Percentiles rank a stretch among this genome's conserved stretches.
phyloP scores from a whole-genome alignment of 2,329 filamentous ascomycete genomes.

The Coccinonectria pachysandricola region DNA sequence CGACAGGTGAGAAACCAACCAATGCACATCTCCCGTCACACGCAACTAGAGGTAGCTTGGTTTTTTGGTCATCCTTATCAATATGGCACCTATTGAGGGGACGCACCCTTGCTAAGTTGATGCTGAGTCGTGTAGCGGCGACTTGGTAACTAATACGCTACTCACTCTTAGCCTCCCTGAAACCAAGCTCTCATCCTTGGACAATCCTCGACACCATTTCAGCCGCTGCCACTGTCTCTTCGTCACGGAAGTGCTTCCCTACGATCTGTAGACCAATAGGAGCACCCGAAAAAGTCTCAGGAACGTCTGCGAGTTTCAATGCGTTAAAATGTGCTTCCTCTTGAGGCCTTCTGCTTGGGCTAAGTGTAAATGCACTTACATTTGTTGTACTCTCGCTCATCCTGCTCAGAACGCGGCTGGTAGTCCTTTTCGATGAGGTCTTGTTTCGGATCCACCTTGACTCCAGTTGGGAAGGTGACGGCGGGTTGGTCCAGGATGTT shows the following conservation, averaged over 20 bases:
- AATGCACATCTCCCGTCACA: too few relatives aligned
- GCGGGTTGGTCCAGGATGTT: slow-evolving; percentile 56
- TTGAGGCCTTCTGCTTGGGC: too few relatives aligned
- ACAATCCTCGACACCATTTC: background rate
- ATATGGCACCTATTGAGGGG: background rate
- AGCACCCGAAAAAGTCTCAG: slow-evolving; percentile 1
- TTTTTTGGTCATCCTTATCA: background rate
- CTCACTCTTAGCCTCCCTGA: too few relatives aligned
- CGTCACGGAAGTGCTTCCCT: slow-evolving; percentile 2
- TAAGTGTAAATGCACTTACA: too few relatives aligned
- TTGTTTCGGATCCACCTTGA: slow-evolving; percentile 4
- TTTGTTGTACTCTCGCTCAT: slow-evolving; percentile 1
- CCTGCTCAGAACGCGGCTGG: slow-evolving; percentile 1
- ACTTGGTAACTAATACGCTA: too few relatives aligned
- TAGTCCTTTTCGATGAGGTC: slow-evolving; percentile 5
- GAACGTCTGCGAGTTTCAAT: too few relatives aligned
- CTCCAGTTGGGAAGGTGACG: slow-evolving; percentile 43
- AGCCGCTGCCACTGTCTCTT: background rate
- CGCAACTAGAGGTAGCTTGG: background rate
- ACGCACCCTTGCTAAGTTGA: background rate
- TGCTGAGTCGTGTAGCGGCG: background rate
- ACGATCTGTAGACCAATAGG: slow-evolving; percentile 5
- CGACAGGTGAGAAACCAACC: too few relatives aligned
- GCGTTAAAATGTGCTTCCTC: too few relatives aligned
- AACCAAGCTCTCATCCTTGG: background rate